A percentile compares a stretch with the other conserved stretches of the same genome.
phyloP scores from a whole-genome alignment of 495 filamentous ascomycete species.

The Usnea hakonensis region DNA sequence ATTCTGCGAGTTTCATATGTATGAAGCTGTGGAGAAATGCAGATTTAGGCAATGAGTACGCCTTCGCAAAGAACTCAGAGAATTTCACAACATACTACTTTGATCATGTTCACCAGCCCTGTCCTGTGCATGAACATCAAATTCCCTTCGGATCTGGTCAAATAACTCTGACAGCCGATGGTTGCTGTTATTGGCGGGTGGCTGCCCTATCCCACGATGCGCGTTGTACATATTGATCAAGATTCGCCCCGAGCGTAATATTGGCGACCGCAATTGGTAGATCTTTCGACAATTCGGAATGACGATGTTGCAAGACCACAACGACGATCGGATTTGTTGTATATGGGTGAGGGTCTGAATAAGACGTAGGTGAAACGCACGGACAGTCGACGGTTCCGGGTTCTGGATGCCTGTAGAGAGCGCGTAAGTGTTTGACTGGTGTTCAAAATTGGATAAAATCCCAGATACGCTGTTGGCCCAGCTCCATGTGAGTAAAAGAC shows the following conservation, averaged over 20 bases:
- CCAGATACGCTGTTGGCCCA: background rate
- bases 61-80: background rate
- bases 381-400: conserved; percentile 11
- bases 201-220: conserved; percentile 74
- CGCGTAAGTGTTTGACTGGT: conserved; percentile 15
- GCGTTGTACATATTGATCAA: conserved; percentile 71
- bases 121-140: conserved; percentile 69
- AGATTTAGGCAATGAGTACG: background rate
- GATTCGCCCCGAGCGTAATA: background rate
- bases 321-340: conserved; percentile 1
- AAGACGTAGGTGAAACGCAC: conserved; percentile 19
- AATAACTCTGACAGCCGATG: conserved; percentile 81
- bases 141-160: conserved; percentile 83
- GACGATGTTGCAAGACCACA: background rate
- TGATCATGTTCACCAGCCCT: conserved; percentile 73
- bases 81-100: conserved; percentile 60
- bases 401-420: conserved; percentile 16
- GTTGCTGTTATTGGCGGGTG: conserved; percentile 41
- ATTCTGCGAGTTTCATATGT: background rate
- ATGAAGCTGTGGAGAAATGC: conserved; percentile 11
- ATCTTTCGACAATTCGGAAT: conserved; percentile 8
- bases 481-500: background rate
- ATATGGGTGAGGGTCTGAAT: conserved; percentile 10
- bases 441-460: background rate
- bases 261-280: conserved; percentile 2